Conservation (phyloP, 768 basidiomycete species). For the Inosperma sp. region DNA sequence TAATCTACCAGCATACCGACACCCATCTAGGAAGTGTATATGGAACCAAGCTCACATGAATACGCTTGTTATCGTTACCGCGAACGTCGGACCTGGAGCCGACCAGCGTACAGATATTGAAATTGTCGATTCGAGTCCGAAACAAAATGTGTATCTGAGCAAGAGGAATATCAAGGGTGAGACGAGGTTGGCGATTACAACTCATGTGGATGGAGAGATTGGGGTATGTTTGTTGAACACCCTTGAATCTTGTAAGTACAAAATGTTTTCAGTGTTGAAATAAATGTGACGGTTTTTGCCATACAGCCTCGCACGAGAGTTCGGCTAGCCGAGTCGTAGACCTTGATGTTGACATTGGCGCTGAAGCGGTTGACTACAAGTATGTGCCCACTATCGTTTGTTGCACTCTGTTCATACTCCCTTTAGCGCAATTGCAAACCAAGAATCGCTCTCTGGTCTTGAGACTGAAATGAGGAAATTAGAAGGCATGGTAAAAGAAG, state of each 20-base stretch:
- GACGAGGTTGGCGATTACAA: slow-evolving; percentile 89
- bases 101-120: slow-evolving; percentile 90
- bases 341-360: slow-evolving; percentile 95
- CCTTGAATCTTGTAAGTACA: slow-evolving; percentile 63
- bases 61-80: slow-evolving; percentile 92
- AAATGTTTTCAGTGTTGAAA: not conserved
- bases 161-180: slow-evolving; percentile 88
- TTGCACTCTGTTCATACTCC: slow-evolving; percentile 3
- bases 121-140: slow-evolving; percentile 82
- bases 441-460: slow-evolving; percentile 90
- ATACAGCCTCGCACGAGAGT: slow-evolving; percentile 39
- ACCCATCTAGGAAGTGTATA: slow-evolving; percentile 81
- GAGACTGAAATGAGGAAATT: slow-evolving; percentile 99
- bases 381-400: slow-evolving; percentile 35
- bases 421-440: slow-evolving; percentile 91
- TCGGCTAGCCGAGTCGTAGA: slow-evolving; percentile 71
- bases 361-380: slow-evolving; percentile 99
- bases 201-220: slow-evolving; percentile 89
- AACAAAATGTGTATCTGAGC: slow-evolving; percentile 84
- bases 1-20: slow-evolving; percentile 60
- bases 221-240: slow-evolving; percentile 93
- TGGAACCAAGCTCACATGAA: slow-evolving; percentile 91
- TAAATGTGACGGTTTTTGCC: slow-evolving; percentile 1
- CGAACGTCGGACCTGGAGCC: slow-evolving; percentile 75
- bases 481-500: slow-evolving; percentile 91